These are phyloP conservation scores for Plasmodium chabaudi DNA, from an alignment of 169 alveolate genomes.

Conservation along the genomic window DNA sequence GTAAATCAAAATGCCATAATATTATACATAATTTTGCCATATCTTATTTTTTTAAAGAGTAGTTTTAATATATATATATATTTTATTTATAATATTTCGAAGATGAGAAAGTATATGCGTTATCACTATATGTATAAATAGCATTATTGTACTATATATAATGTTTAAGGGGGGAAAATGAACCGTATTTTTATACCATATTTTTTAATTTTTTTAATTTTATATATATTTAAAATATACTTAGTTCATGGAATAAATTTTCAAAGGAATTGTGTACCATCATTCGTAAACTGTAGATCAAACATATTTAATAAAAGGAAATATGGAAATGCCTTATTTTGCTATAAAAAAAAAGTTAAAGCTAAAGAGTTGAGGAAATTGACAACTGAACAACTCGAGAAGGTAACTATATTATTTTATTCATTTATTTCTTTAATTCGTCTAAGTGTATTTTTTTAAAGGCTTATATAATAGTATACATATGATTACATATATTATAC, in stretches of 20 bases:
- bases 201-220: constrained; percentile 7
- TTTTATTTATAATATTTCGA: background rate
- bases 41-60: too few relatives aligned
- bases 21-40: too few relatives aligned
- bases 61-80: too few relatives aligned
- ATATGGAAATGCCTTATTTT: constrained; percentile 12
- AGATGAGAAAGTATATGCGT: background rate
- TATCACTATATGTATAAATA: background rate
- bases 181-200: constrained; percentile 22
- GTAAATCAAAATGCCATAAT: too few relatives aligned
- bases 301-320: background rate
- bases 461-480: too few relatives aligned
- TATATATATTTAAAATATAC: constrained; percentile 19
- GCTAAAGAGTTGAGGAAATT: constrained; percentile 69
- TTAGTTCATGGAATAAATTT: constrained; percentile 31
- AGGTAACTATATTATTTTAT: constrained; percentile 10
- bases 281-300: constrained; percentile 23
- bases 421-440: background rate
- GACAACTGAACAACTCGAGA: constrained; percentile 70
- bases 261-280: constrained; percentile 29
- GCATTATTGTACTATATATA: too few relatives aligned
- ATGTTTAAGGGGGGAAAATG: constrained; percentile 32
- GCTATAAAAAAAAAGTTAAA: constrained; percentile 61
- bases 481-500: too few relatives aligned
- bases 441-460: too few relatives aligned